Percentiles rank a stretch among this genome's conserved stretches.
phyloP scores from a whole-genome alignment of 2,329 filamentous ascomycete genomes.

The Aspergillus sp. region DNA sequence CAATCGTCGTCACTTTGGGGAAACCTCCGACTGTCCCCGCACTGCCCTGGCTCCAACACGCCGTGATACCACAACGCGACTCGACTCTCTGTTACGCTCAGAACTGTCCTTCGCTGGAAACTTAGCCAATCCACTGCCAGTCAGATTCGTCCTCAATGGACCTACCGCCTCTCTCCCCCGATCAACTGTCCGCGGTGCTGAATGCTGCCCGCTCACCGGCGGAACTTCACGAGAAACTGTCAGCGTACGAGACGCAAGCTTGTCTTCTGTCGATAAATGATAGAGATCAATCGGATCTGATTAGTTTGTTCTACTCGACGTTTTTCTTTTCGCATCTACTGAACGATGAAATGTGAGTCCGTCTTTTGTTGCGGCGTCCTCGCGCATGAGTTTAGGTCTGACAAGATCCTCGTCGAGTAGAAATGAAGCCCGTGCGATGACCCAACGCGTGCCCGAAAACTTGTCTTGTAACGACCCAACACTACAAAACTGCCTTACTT shows the following conservation, averaged over 20 bases:
- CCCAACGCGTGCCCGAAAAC: constrained; percentile 31
- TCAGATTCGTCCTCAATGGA: constrained; percentile 22
- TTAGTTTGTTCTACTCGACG: constrained; percentile 38
- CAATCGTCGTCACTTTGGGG: constrained; percentile 13
- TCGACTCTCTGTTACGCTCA: background rate
- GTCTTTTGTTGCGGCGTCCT: background rate
- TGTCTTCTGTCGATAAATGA: constrained; percentile 25
- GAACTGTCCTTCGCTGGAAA: background rate
- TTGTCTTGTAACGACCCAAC: constrained; percentile 28
- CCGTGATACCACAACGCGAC: background rate
- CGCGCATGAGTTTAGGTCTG: constrained; percentile 2
- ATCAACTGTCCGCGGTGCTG: constrained; percentile 29
- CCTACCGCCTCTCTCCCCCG: constrained; percentile 26
- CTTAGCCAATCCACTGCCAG: background rate
- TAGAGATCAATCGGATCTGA: constrained; percentile 23
- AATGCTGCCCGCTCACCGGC: constrained; percentile 27
- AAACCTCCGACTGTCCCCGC: constrained; percentile 34
- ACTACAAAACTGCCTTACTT: constrained; percentile 33
- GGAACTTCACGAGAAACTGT: constrained; percentile 34
- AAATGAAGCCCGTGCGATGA: constrained; percentile 40
- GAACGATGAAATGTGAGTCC: constrained; percentile 36
- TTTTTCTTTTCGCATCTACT: constrained; percentile 41
- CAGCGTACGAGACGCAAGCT: constrained; percentile 35
- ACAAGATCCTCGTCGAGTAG: constrained; percentile 18
- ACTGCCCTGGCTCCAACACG: constrained; percentile 10